Evolutionary conservation across 1,284 basidiomycete genomes (phyloP), one percentile per base, ranked within the genome.

Genomic region (Cryptococcus hybrid): DNA sequence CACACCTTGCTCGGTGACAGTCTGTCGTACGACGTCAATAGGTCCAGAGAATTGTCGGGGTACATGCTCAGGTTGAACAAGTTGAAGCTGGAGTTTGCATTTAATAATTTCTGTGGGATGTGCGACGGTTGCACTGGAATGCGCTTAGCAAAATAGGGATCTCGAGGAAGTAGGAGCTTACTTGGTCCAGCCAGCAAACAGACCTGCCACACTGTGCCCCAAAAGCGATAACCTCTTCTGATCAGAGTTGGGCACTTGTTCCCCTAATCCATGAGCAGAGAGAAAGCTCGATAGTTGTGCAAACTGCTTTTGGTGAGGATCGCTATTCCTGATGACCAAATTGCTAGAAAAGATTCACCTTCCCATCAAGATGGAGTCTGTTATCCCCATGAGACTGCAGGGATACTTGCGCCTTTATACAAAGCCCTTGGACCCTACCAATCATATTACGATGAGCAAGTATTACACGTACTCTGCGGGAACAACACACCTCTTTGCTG

Each of bases 71-170:
- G 70, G 66, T 54, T 70, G 73, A 4, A 68, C 64, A 18, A 72
- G 66, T 53, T 74, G 78, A 7, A 78, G 55, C 60, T 79, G 78
- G 4, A 79, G 70, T 63, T 75, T 75, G 55, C 74, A 72, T 57
- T 79, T 79, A 62, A 79, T 77, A 30, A 71, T 66, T 55, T 79
- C 78, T 3, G 75, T 75, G 0, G 76, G 75, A 60, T 79, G 77
- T n/a, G 78, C 78, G n/a, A 77, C 62, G 7, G 63, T 44, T 0
- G 75, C 72, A 43, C 75, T 77, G 59, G 2, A 13, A 8, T 8
- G 1, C 39, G 9, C 37, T 60, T 42, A 64, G 60, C 51, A 9
- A 24, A n/a, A 9, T 9, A 7, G 35, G 35, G 13, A 11, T 15
- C 42, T 9, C 39, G 46, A 42, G 54, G 6, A 34, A 7, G 2